Evolutionary conservation across 2,329 filamentous ascomycete genomes (phyloP).

Genomic region (Periconia sp.): DNA sequence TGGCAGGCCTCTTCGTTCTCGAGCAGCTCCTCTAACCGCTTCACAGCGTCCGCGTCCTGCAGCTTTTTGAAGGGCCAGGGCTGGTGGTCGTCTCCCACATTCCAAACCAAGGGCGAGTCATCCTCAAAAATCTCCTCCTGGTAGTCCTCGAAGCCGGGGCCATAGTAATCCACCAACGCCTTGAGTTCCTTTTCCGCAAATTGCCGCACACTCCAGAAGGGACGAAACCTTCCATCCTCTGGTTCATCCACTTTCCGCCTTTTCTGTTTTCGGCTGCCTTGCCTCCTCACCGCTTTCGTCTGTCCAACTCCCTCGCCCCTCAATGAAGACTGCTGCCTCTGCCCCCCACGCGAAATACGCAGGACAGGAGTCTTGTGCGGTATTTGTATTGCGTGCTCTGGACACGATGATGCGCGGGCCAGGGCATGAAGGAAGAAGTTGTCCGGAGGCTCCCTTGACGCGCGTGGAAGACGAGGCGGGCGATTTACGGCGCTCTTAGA

Average conservation of each 20-base stretch:
- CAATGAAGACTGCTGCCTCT: neutral
- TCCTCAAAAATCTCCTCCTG: constrained; percentile 38
- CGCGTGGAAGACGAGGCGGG: constrained; percentile 11
- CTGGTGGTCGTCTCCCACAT: constrained; percentile 33
- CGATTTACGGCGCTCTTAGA: constrained; percentile 16
- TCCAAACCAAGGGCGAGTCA: constrained; percentile 29
- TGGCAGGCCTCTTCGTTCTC: constrained; percentile 47
- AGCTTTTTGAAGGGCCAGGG: constrained; percentile 35
- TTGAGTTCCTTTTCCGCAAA: constrained; percentile 48
- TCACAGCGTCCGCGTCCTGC: constrained; percentile 39
- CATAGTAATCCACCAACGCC: constrained; percentile 53
- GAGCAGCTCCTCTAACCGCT: constrained; percentile 43
- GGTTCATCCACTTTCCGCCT: neutral
- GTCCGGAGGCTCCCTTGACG: constrained; percentile 43
- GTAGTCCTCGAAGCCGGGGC: constrained; percentile 25
- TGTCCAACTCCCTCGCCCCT: neutral
- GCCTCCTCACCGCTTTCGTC: neutral
- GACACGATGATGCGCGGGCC: constrained; percentile 55
- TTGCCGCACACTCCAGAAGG: constrained; percentile 28
- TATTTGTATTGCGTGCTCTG: constrained; percentile 48
- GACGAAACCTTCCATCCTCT: constrained; percentile 8
- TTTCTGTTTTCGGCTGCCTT: too few relatives aligned
- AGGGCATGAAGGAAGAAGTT: constrained; percentile 58
- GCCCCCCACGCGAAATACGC: neutral
- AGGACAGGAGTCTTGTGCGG: constrained; percentile 4